Conservation (phyloP, 2,329 filamentous ascomycete species). For the Chrysoporthe puriensis region DNA sequence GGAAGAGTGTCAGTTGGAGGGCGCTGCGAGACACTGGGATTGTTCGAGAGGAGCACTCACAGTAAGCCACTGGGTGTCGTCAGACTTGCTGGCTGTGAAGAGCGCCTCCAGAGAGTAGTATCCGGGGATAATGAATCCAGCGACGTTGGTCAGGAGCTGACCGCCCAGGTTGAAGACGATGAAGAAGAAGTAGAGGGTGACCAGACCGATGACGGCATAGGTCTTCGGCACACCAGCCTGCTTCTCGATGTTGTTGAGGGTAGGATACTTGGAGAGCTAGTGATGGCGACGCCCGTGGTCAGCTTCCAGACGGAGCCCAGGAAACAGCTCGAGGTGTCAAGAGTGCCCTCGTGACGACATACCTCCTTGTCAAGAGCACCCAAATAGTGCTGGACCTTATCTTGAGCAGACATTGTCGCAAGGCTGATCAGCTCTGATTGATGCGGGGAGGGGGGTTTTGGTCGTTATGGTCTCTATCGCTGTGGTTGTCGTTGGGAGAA, state of each 20-base stretch:
- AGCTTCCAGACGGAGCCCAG: constrained; percentile 6
- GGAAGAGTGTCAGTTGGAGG: constrained; percentile 40
- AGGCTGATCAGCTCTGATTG: constrained; percentile 15
- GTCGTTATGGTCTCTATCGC: constrained; percentile 18
- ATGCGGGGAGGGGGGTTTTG: constrained; percentile 18
- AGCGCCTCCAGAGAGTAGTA: constrained; percentile 84
- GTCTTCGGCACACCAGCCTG: constrained; percentile 82
- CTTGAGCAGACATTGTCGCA: constrained; percentile 71
- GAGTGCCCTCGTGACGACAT: constrained; percentile 37
- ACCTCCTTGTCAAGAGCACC: constrained; percentile 84
- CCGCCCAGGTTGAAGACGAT: constrained; percentile 92
- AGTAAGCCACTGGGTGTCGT: constrained; percentile 82
- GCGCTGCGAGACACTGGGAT: constrained; percentile 11
- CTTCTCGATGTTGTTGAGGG: constrained; percentile 84
- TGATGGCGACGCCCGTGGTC: constrained; percentile 27
- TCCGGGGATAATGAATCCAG: constrained; percentile 79
- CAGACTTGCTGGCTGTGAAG: constrained; percentile 70
- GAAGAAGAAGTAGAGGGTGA: constrained; percentile 83
- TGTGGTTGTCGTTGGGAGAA: constrained; percentile 18
- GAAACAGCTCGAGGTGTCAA: constrained; percentile 1
- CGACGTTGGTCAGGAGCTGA: constrained; percentile 84
- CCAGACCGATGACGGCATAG: constrained; percentile 77
- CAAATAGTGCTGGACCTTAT: constrained; percentile 76
- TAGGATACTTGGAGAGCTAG: constrained; percentile 84
- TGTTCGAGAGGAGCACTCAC: constrained; percentile 49